A percentile compares a stretch with the other conserved stretches of the same genome.
phyloP scores from a whole-genome alignment of 2,329 filamentous ascomycete species.

The Paracorniculantispora psalliotae region DNA sequence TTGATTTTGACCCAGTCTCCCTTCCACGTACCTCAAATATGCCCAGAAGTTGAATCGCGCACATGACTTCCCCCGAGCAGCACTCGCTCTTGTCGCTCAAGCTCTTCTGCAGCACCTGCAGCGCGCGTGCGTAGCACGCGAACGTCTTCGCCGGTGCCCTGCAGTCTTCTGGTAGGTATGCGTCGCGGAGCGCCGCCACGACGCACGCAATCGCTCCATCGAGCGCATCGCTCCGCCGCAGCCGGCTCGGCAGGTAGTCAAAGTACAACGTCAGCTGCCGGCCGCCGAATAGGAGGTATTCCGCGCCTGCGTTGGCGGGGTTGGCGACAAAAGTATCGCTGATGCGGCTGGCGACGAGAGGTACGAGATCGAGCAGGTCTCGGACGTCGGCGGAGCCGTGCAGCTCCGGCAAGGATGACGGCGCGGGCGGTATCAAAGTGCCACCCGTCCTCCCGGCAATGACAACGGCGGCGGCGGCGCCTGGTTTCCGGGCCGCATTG shows the following conservation, averaged over 20 bases:
- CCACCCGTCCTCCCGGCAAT: not conserved
- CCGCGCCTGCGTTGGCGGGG: not conserved
- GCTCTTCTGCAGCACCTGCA: not conserved
- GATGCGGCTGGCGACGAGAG: not conserved
- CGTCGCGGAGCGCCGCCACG: not conserved
- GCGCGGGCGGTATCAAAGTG: not conserved
- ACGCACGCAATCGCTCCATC: not conserved
- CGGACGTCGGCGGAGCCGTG: not conserved
- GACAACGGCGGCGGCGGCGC: too few relatives aligned
- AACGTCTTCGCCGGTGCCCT: not conserved
- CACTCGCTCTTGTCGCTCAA: not conserved
- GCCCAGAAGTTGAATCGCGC: not conserved
- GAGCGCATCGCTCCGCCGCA: not conserved
- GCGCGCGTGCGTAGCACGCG: not conserved
- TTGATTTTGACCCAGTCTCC: too few relatives aligned
- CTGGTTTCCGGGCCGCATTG: not conserved
- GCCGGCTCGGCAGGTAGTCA: not conserved
- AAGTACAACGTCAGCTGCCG: not conserved
- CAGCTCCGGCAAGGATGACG: not conserved
- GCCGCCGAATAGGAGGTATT: not conserved
- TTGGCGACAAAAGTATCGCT: not conserved
- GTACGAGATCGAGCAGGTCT: not conserved
- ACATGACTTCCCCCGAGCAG: not conserved
- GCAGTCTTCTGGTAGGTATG: not conserved
- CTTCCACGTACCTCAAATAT: not conserved